Evolutionary conservation across 139 green algal genomes (phyloP).

Genomic region (Coelastrella sp.): DNA sequence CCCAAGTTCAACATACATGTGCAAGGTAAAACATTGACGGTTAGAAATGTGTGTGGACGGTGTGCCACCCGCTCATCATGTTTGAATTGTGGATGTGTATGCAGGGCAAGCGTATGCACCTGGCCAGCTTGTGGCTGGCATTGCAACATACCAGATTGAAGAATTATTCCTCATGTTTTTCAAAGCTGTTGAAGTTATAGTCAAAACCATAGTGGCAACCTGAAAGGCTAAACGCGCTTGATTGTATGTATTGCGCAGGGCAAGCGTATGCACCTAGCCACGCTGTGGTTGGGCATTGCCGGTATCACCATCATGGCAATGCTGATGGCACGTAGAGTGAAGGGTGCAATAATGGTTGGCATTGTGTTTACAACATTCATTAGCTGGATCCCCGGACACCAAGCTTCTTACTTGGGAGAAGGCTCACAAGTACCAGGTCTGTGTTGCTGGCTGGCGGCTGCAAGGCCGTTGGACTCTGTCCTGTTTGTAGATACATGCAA

Average conservation of each 20-base stretch:
- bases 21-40: slow-evolving; percentile 22
- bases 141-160: too few species aligned
- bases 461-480: too few species aligned
- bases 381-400: slow-evolving; percentile 62
- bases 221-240: too few species aligned
- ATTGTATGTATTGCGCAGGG: not conserved
- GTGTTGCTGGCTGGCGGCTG: not conserved
- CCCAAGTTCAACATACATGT: slow-evolving; percentile 22
- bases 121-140: not conserved
- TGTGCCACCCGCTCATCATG: not conserved
- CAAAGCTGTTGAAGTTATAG: too few species aligned
- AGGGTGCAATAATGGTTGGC: slow-evolving; percentile 78
- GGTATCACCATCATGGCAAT: slow-evolving; percentile 81
- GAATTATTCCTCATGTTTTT: too few species aligned
- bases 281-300: slow-evolving; percentile 80
- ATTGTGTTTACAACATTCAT: slow-evolving; percentile 91
- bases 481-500: too few species aligned
- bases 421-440: slow-evolving; percentile 62
- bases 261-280: slow-evolving; percentile 48
- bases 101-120: slow-evolving; percentile 41
- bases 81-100: not conserved
- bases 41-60: not conserved
- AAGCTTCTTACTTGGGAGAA: slow-evolving; percentile 71
- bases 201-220: too few species aligned
- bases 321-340: slow-evolving; percentile 70